Evolutionary conservation across 2,329 filamentous ascomycete species (phyloP), one percentile per base, ranked within the genome.

Genomic region (Xylaria sp.): DNA sequence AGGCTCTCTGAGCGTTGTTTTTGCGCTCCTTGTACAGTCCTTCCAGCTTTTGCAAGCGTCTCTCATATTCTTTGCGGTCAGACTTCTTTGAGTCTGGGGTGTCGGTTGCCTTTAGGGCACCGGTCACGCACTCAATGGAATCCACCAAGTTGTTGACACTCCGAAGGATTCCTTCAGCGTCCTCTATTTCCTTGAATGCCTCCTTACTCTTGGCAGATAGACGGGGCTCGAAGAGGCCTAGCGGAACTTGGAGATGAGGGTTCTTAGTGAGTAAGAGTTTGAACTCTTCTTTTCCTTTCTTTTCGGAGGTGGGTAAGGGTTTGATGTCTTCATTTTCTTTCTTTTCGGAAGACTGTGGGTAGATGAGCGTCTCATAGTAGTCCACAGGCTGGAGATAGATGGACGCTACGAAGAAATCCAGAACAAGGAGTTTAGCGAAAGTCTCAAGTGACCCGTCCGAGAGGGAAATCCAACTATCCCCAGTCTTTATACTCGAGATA

Each of bases 151-250:
- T 60, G 19, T 60, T 47, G 39, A 60, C 39, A n/a, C 56, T 60
- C 27, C 56, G 32, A 24, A 60, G 56, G 14, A 60, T 60, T 3
- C 56, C 56, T 60, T 60, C 56, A 14, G 56, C 56, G 36, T 60
- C 56, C 39, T 60, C 56, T 5, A 60, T 60, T 47, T 60, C 56
- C 36, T 60, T 60, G 56, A 60, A 60, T 9, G 56, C 56, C 56
- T 47, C 56, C 39, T 21, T 60, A 36, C 56, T 60, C 39, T 30
- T 60, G 5, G 56, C 36, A 30, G 34, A 60, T 48, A 60, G 34
- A 11, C 56, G 32, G 14, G 56, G 56, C 24, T 60, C 56, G 56
- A 60, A 60, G 32, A 60, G 56, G 32, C 34, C 56, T 30, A 60
- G 24, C 34, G 56, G 56, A 30, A 60, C 34, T 47, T 60, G 56